Base-by-base conservation (phyloP, 2,329 filamentous ascomycete species). In the Xylariaceae sp. region DNA sequence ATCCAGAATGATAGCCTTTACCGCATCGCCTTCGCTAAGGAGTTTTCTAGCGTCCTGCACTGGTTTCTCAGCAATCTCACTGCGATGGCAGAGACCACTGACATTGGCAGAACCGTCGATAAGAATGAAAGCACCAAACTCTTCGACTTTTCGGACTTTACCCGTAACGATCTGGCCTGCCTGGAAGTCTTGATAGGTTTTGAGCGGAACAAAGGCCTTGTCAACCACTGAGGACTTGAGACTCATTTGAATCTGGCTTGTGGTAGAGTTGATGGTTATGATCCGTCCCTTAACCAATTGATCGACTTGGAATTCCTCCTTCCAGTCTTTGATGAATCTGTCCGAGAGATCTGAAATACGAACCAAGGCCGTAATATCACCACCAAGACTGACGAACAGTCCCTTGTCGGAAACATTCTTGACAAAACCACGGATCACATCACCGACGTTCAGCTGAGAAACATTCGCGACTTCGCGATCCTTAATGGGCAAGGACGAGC, bases 41-140 rank as follows among this genome's bases (percentile, higher is more conserved):
- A 99, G 80, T 70, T 92, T 93, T 63, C 85, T 86, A n/a, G 92
- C 89, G 76, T 97, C 90, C 55, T 89, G 82, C 23, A 97, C 86
- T 4, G 82, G 77, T 67, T 88, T 87, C 65, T 96, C 91, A 0
- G 94, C 92, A 82, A 99, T 92, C 72, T 99, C 88, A 64, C 87
- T 93, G 63, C 89, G 85, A 73, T 99, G 94, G 73, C 93, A 97
- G 8, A 99, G 82, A 62, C 94, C 94, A 67, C 93, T 96, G 63
- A 99, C 85, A 66, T 96, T 96, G 57, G 84, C 81, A 3, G 92
- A 95, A 61, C 88, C 86, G 73, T 97, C 91, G 17, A 99, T 79
- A 49, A 95, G 84, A 67, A 99, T 89, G 73, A 99, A 99, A 4
- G 93, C 93, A 65, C 94, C 94, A 72, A 92, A 99, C 37, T 96